A percentile compares a stretch with the other conserved stretches of the same genome.
Conservation (phyloP, 768 basidiomycete genomes). For the Lactarius hatsudake region DNA sequence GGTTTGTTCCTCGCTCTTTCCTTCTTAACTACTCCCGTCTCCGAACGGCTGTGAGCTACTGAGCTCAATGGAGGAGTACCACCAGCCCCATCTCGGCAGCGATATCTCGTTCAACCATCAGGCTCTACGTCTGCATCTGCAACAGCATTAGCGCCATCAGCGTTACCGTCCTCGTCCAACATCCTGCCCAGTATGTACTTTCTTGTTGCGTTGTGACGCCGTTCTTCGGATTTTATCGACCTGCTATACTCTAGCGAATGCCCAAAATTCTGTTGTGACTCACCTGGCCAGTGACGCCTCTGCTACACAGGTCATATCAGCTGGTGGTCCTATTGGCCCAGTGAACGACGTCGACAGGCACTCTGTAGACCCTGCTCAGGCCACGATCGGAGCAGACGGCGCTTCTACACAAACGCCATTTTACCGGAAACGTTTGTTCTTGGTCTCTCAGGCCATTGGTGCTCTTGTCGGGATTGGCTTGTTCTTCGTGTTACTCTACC, state of each 20-base stretch:
- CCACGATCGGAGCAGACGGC: background rate
- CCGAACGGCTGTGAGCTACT: background rate
- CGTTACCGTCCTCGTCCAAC: background rate
- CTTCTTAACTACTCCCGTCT: background rate
- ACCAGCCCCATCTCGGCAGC: background rate
- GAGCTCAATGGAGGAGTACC: conserved; percentile 15
- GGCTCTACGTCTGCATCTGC: no score
- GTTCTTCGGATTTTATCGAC: background rate
- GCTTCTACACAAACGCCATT: conserved; percentile 39
- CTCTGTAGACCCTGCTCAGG: background rate
- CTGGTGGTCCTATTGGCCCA: background rate
- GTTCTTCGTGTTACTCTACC: conserved; percentile 66
- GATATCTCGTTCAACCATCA: background rate
- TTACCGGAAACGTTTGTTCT: conserved; percentile 64
- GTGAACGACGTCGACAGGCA: background rate
- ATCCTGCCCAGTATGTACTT: background rate
- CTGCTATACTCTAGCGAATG: background rate
- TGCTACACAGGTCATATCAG: background rate
- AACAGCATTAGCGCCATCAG: no score
- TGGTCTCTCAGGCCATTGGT: conserved; percentile 51
- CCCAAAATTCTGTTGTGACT: background rate
- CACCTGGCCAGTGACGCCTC: background rate
- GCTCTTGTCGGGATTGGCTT: conserved; percentile 56
- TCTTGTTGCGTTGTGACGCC: background rate
- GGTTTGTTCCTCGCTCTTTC: background rate